Percentiles rank a stretch among this genome's conserved stretches.
Evolutionary conservation across 1,284 basidiomycete species (phyloP).

Genomic region (Rhodotorula sp.): DNA sequence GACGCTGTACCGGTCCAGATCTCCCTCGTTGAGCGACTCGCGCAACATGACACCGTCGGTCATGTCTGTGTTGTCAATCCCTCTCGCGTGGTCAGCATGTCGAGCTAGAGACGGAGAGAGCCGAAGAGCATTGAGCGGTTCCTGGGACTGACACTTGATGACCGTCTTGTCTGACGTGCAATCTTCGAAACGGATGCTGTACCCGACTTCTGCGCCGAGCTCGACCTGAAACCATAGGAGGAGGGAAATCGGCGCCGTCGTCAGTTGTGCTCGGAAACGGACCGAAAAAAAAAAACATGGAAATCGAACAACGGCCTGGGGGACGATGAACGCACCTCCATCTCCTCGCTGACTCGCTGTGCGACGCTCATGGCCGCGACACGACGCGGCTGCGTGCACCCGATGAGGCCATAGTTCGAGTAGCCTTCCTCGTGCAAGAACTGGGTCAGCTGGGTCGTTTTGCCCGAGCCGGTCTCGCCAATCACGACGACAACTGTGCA

Average conservation of each 20-base stretch:
- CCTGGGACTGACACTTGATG: conserved; percentile 62
- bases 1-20: conserved; percentile 87
- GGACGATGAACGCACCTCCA: conserved; percentile 59
- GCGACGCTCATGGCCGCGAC: conserved; percentile 99
- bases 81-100: background rate
- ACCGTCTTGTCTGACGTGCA: conserved; percentile 98
- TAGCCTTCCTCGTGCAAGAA: conserved; percentile 98
- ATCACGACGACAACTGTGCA: conserved; percentile 63
- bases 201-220: conserved; percentile 96
- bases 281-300: no score
- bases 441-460: conserved; percentile 97
- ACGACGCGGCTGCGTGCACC: conserved; percentile 96
- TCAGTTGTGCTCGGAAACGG: no score
- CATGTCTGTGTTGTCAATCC: conserved; percentile 53
- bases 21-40: conserved; percentile 93
- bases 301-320: background rate
- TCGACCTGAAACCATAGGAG: conserved; percentile 52
- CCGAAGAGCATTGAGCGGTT: background rate
- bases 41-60: conserved; percentile 95
- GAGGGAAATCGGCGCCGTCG: no score
- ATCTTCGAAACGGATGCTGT: conserved; percentile 98
- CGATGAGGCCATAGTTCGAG: conserved; percentile 79
- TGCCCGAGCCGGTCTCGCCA: conserved; percentile 62
- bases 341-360: conserved; percentile 96
- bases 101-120: background rate